These are phyloP conservation scores for Wallacemonas sp. DNA, from an alignment of 208 protist genomes.

Conservation along the genomic window DNA sequence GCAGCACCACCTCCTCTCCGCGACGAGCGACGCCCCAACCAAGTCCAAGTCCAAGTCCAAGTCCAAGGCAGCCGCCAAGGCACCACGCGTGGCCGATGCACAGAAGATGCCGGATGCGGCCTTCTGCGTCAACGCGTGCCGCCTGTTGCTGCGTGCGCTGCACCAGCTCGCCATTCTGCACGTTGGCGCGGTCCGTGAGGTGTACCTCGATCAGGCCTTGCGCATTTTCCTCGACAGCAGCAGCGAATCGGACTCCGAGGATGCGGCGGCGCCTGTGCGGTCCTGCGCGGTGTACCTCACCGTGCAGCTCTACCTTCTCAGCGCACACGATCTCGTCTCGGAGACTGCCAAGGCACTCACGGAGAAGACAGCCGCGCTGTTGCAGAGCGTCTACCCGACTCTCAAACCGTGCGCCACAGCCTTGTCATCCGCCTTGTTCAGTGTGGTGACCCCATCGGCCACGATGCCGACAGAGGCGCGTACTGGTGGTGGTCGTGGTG, in stretches of 20 bases:
- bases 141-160: slow-evolving; percentile 27
- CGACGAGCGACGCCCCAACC: not conserved
- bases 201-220: slow-evolving; percentile 24
- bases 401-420: not conserved
- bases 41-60: slow-evolving; percentile 5
- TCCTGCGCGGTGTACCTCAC: slow-evolving; percentile 37
- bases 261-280: slow-evolving; percentile 12
- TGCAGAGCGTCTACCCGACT: slow-evolving; percentile 1
- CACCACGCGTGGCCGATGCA: not conserved
- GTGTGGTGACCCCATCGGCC: not conserved
- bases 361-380: slow-evolving; percentile 13
- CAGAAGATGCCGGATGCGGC: not conserved
- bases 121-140: slow-evolving; percentile 15
- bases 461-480: not conserved
- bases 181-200: slow-evolving; percentile 4
- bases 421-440: not conserved
- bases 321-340: not conserved
- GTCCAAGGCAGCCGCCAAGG: slow-evolving; percentile 19
- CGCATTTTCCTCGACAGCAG: slow-evolving; percentile 20
- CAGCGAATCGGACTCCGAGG: slow-evolving; percentile 15
- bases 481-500: not conserved
- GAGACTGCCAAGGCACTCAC: not conserved
- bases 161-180: slow-evolving; percentile 29
- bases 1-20: not conserved
- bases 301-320: slow-evolving; percentile 38